Conservation (phyloP, 2,329 filamentous ascomycete genomes). For the Neopestalotiopsis sp. region DNA sequence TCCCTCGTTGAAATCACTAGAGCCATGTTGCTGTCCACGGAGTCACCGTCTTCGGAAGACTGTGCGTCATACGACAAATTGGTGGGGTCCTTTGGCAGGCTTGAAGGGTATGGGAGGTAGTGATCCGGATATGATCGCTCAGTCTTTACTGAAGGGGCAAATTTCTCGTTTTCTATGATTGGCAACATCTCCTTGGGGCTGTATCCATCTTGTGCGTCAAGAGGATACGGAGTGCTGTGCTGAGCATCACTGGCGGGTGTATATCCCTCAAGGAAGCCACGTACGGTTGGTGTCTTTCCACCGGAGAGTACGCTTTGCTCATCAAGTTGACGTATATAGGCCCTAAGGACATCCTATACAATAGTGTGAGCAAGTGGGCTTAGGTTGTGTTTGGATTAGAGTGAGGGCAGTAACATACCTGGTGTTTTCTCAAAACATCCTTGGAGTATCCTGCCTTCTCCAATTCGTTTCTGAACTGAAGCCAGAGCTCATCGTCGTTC, state of each 20-base stretch:
- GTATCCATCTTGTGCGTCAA: conserved; percentile 28
- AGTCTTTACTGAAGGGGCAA: conserved; percentile 43
- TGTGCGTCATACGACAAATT: conserved; percentile 39
- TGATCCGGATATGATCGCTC: conserved; percentile 42
- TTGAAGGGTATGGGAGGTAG: conserved; percentile 24
- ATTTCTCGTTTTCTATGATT: conserved; percentile 46
- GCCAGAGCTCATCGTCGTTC: conserved; percentile 59
- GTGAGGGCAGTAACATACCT: conserved; percentile 47
- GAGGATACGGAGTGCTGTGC: conserved; percentile 32
- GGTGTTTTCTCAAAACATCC: conserved; percentile 59
- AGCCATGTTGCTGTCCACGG: conserved; percentile 41
- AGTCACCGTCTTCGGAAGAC: conserved; percentile 44
- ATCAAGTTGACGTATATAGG: conserved; percentile 66
- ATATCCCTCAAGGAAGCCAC: conserved; percentile 54
- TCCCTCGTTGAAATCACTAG: conserved; percentile 59
- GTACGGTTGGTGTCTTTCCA: conserved; percentile 53
- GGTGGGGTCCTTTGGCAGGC: conserved; percentile 26
- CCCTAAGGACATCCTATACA: conserved; percentile 59
- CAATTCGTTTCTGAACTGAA: conserved; percentile 62
- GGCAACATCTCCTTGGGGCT: conserved; percentile 43
- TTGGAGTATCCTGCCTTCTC: conserved; percentile 62
- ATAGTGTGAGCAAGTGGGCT: conserved; percentile 23
- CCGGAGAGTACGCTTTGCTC: conserved; percentile 49
- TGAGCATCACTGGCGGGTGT: conserved; percentile 35
- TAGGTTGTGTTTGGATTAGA: conserved; percentile 11